These are phyloP conservation scores for Aegilops umbellulata DNA, from an alignment of 176 grass and related monocot species.

Conservation along the genomic window DNA sequence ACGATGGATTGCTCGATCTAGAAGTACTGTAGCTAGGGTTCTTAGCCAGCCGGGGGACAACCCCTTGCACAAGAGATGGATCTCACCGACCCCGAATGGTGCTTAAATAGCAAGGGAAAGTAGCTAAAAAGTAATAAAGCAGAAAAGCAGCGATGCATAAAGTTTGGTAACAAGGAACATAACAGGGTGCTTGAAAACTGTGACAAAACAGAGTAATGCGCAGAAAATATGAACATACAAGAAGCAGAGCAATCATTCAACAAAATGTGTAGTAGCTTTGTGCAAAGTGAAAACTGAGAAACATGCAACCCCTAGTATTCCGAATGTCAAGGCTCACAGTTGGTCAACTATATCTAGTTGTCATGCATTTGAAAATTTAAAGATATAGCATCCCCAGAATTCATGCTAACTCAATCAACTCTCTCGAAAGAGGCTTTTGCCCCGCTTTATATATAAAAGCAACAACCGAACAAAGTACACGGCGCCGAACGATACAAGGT, in stretches of 20 bases:
- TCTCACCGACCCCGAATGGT: too few species aligned
- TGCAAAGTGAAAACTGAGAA: not conserved
- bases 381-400: not conserved
- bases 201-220: not conserved
- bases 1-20: too few species aligned
- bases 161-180: not conserved
- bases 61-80: too few species aligned
- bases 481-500: too few species aligned
- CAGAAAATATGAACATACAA: not conserved
- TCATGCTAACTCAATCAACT: not conserved
- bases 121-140: too few species aligned
- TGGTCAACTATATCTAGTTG: not conserved
- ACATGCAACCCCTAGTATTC: not conserved
- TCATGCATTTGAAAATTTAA: not conserved
- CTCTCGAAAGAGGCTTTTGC: too few species aligned
- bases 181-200: not conserved
- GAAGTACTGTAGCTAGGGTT: too few species aligned
- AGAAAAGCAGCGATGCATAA: not conserved
- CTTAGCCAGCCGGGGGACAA: too few species aligned
- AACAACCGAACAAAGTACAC: too few species aligned
- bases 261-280: not conserved
- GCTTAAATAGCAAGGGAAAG: too few species aligned
- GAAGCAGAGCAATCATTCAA: not conserved
- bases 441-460: too few species aligned
- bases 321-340: not conserved